Base-by-base conservation (phyloP, 805 yeast genomes). In the Brettanomyces custersianus region DNA sequence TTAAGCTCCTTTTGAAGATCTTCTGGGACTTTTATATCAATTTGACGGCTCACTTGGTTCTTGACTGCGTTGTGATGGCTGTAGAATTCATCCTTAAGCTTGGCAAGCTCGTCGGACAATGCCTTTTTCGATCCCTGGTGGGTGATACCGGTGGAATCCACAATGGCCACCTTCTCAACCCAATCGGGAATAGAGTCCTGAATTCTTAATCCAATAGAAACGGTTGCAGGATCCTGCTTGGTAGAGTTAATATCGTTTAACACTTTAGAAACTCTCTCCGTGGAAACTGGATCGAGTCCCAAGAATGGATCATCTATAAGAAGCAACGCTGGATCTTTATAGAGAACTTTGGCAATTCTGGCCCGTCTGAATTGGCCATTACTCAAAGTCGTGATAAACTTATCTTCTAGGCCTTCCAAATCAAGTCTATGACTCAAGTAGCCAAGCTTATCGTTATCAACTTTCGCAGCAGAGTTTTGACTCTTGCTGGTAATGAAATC, bases 291-390 rank as follows among this genome's bases (percentile, higher is more conserved):
- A 49, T 90, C 98, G 13, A 90, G 63, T 0, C 97, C 98, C 28
- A 92, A 56, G 48, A 87, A 90, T 8, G 96, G 96, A 49, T 92
- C 97, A 55, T 92, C 97, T 15, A 90, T 67, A 4, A 90, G 53
- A 36, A 87, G 59, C 21, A 87, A 44, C 30, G 65, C 62, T 0
- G 96, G 95, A 23, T 70, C 61, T 31, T 65, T 63, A 37, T 85
- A 66, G 29, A 92, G 48, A 0, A 87, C 76, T 41, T 72, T 70
- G 0, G 96, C 97, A 20, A 92, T 60, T 41, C 96, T 68, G 0
- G 96, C 95, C 34, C 98, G 66, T 47, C 98, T 68, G 54, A 83
- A 77, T 57, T 92, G 98, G 0, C 98, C 98, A 55, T 92, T 92
- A 55, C 95, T 83, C 30, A 92, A 62, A 0, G 90, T 83, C 54